Conservation (phyloP, 2,329 filamentous ascomycete species). For the Lithohypha guttulata region DNA sequence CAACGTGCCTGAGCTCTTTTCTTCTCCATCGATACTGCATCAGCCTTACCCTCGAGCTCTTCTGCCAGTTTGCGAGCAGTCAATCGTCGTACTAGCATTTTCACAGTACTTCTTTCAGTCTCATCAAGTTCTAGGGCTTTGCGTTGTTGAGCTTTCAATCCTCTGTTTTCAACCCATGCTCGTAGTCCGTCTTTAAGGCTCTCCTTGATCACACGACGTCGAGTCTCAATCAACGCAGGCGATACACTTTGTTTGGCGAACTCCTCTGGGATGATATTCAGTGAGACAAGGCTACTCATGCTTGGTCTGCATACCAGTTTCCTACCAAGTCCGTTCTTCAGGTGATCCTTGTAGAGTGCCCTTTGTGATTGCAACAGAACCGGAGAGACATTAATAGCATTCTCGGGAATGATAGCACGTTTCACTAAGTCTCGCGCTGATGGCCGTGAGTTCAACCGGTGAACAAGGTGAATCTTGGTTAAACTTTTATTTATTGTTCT, state of each 20-base stretch:
- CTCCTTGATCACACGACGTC: conserved; percentile 55
- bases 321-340: conserved; percentile 18
- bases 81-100: conserved; percentile 18
- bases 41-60: conserved; percentile 12
- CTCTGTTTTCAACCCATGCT: conserved; percentile 47
- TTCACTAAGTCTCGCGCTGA: conserved; percentile 50
- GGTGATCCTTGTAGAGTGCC: conserved; percentile 13
- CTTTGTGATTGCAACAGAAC: conserved; percentile 20
- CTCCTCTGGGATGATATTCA: conserved; percentile 24
- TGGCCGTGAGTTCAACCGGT: conserved; percentile 50
- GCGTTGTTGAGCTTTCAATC: conserved; percentile 25
- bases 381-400: conserved; percentile 16
- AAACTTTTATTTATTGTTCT: conserved; percentile 53
- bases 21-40: conserved; percentile 15
- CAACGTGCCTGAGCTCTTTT: conserved; percentile 16
- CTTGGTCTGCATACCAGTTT: conserved; percentile 23
- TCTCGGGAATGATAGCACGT: conserved; percentile 51
- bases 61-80: conserved; percentile 14
- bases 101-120: conserved; percentile 21
- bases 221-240: conserved; percentile 51
- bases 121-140: conserved; percentile 27
- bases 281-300: conserved; percentile 25
- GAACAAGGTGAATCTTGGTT: conserved; percentile 54
- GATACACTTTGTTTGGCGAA: conserved; percentile 35
- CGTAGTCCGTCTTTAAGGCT: conserved; percentile 56